Conservation (phyloP, 1,284 basidiomycete genomes). For the Cutaneotrichosporon spelunceum region DNA sequence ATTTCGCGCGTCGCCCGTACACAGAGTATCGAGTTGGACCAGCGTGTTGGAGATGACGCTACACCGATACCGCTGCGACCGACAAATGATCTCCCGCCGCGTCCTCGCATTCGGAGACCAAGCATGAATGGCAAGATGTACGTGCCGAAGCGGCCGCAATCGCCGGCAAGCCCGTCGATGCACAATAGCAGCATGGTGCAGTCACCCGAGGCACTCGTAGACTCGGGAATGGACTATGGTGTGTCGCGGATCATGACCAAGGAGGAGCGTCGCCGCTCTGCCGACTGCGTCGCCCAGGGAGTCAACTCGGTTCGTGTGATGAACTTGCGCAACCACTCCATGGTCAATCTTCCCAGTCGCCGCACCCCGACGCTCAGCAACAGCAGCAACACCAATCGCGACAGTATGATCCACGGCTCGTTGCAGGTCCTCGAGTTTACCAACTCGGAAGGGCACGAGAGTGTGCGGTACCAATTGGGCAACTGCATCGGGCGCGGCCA, state of each 20-base stretch:
- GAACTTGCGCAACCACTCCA: conserved; percentile 34
- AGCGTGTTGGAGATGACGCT: conserved; percentile 30
- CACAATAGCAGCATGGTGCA: conserved; percentile 2
- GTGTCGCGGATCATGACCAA: conserved; percentile 7
- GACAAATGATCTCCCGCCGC: conserved; percentile 17
- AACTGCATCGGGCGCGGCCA: conserved; percentile 95
- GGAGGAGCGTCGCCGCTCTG: conserved; percentile 35
- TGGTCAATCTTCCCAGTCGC: conserved; percentile 35
- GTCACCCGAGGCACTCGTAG: conserved; percentile 4
- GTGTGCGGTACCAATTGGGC: conserved; percentile 84
- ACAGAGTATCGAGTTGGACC: conserved; percentile 29
- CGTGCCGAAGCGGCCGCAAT: conserved; percentile 37
- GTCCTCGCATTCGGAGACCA: conserved; percentile 20
- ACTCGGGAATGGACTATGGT: conserved; percentile 4
- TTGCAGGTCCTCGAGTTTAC: conserved; percentile 73
- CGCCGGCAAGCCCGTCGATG: conserved; percentile 23
- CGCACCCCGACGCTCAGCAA: conserved; percentile 28
- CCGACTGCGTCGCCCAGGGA: conserved; percentile 20
- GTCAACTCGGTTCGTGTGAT: conserved; percentile 20
- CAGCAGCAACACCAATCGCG: conserved; percentile 18
- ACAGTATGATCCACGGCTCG: conserved; percentile 55
- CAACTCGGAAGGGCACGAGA: conserved; percentile 69
- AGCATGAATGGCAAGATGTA: conserved; percentile 38
- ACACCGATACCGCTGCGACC: conserved; percentile 2
- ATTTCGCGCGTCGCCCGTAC: conserved; percentile 12